Base-by-base conservation (phyloP, 2,329 filamentous ascomycete species). In the Fusarium sarcochroum region DNA sequence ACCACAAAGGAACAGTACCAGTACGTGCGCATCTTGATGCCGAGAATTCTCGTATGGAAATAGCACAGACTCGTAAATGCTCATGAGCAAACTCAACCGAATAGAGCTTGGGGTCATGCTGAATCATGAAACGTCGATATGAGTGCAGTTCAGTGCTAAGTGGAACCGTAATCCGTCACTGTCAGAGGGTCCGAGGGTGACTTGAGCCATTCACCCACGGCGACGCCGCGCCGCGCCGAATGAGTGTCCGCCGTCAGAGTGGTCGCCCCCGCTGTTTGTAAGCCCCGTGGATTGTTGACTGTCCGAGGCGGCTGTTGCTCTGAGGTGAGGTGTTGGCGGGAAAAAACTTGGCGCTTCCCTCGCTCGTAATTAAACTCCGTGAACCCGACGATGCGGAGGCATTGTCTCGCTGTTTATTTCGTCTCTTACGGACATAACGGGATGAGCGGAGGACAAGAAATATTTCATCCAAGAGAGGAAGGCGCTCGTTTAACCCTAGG, bases 311-410 rank as follows among this genome's bases (percentile, higher is more conserved):
- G 42, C 14, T 20, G 15, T 58, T 41, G 27, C 21, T 50, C 30
- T 38, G 11, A 30, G 27, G 25, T 34, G 37, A 50, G 41, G 50
- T 41, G 45, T 47, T 37, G 13, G 18, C 30, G 49, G 49, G 18
- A 25, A 47, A 51, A 49, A 54, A 37, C 47, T 53, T 64, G 58
- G 64, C 54, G 67, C 53, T 63, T 52, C 50, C 41, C 45, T 72
- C 68, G 70, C 70, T 73, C 65, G 53, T 52, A 60, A 65, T 55
- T 50, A 69, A 69, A 63, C 34, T 63, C 72, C 72, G 72, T 72
- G 58, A 74, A 56, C 38, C 72, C 72, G 72, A 73, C 42, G 32
- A 59, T 51, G 55, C 59, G 63, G 65, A 68, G 49, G 48, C 58
- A 66, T 61, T 38, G 30, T 38, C 48, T 69, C 17, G 23, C 38